Base-by-base conservation (phyloP, 2,329 filamentous ascomycete genomes). In the Aspergillus niger region DNA sequence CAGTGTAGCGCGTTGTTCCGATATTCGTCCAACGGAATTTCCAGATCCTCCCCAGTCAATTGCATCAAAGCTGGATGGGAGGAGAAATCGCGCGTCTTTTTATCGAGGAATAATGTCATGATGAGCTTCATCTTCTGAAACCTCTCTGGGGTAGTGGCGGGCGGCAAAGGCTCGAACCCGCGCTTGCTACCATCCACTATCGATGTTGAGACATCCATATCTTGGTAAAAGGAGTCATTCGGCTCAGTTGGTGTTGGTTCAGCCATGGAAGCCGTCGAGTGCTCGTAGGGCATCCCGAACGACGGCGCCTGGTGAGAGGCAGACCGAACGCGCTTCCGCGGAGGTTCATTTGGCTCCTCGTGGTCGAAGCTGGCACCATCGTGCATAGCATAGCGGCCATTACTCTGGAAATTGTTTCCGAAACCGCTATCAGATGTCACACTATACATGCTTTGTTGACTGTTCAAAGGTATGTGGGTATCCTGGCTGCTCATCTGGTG, bases 1-100 rank as follows among this genome's bases (percentile, higher is more conserved):
- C 95, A 99, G 72, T 98, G 94, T 43, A 99, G 81, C 2, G 93
- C 93, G 17, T 92, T 98, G 71, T 98, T 81, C 24, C 74, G 92
- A 61, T 92, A 92, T 26, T 89, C 85, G 71, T 99, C 95, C 59
- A 99, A 91, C 1, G 95, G 94, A 74, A 95, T 89, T 71, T 99
- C 95, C 22, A 98, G 85, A 67, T 99, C 94, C 41, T 89, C 81
- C 0, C 91, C 87, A 1, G 87, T 89, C 58, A 97, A 83, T 8
- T 87, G 88, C 51, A 88, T 83, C 41, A 99, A 85, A 41, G 91
- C 89, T 10, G 92, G 90, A 69, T 94, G 89, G 58, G 89, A 88
- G 1, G 87, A 85, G 64, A 83, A 89, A 65, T 96, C 91, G 7
- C 86, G 87, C 10, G 87, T 82, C 6, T 85, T 83, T 55, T 89